Conservation (phyloP, 2,329 filamentous ascomycete species). For the Exserohilum rostratum region DNA sequence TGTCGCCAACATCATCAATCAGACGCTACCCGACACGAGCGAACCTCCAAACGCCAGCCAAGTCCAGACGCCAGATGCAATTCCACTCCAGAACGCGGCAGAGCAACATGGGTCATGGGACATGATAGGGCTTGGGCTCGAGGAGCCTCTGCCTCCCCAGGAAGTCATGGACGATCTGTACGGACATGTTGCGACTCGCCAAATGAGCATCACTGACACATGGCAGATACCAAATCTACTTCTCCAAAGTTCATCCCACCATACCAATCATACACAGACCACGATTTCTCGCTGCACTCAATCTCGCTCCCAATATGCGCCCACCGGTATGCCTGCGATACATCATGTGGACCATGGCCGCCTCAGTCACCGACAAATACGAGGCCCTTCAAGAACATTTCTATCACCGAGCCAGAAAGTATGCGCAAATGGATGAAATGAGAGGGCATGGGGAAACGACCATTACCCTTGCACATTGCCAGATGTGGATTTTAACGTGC, state of each 20-base stretch:
- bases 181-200: constrained; percentile 30
- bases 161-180: constrained; percentile 87
- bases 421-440: constrained; percentile 86
- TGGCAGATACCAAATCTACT: constrained; percentile 78
- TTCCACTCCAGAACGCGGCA: constrained; percentile 25
- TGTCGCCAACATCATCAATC: constrained; percentile 39
- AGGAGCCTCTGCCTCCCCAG: constrained; percentile 78
- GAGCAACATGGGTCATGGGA: constrained; percentile 74
- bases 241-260: constrained; percentile 86
- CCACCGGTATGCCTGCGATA: constrained; percentile 90
- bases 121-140: constrained; percentile 78
- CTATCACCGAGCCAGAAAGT: constrained; percentile 87
- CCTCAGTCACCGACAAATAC: constrained; percentile 82
- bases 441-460: constrained; percentile 90
- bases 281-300: constrained; percentile 86
- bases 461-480: constrained; percentile 83
- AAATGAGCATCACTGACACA: constrained; percentile 12
- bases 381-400: constrained; percentile 81
- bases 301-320: constrained; percentile 81
- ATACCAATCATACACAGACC: constrained; percentile 88
- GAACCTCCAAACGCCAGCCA: constrained; percentile 27
- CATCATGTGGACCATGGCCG: constrained; percentile 95
- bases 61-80: constrained; percentile 23
- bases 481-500: constrained; percentile 79
- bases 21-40: constrained; percentile 27